Percentiles rank a stretch among this genome's conserved stretches.
These are phyloP conservation scores for Noccaea caerulescens DNA, from an alignment of 345 rosid species.

Conservation along the genomic window DNA sequence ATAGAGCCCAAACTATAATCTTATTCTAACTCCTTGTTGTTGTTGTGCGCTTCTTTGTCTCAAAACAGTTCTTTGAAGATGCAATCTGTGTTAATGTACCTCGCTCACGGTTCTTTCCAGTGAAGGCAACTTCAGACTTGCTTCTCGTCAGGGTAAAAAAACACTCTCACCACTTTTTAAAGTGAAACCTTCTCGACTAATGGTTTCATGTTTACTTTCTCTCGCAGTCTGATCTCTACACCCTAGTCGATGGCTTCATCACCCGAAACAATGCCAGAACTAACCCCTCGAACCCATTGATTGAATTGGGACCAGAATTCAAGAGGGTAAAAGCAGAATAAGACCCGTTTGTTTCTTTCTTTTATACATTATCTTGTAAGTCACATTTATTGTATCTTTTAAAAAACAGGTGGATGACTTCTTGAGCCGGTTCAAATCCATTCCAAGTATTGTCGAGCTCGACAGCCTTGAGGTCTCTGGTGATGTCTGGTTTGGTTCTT, in stretches of 20 bases:
- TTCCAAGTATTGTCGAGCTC: slow-evolving; percentile 90
- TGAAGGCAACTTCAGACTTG: slow-evolving; percentile 93
- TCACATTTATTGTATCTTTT: not conserved
- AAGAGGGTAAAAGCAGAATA: slow-evolving; percentile 62
- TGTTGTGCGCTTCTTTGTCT: slow-evolving; percentile 4
- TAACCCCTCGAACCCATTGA: slow-evolving; percentile 78
- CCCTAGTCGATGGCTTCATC: slow-evolving; percentile 72
- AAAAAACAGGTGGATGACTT: slow-evolving; percentile 69
- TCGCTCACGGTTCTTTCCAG: slow-evolving; percentile 87
- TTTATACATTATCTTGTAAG: not conserved
- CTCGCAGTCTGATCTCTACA: slow-evolving; percentile 87
- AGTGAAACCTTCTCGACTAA: slow-evolving; percentile 7
- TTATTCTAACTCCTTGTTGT: slow-evolving; percentile 10
- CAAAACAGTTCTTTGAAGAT: slow-evolving; percentile 70
- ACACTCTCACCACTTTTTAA: slow-evolving; percentile 10
- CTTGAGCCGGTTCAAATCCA: slow-evolving; percentile 88
- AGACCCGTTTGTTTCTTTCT: slow-evolving; percentile 1
- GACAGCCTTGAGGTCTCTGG: slow-evolving; percentile 91
- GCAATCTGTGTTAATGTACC: slow-evolving; percentile 92
- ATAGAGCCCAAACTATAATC: too few relatives aligned
- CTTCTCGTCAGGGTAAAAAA: slow-evolving; percentile 81
- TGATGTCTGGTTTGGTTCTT: slow-evolving; percentile 86
- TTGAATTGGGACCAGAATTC: slow-evolving; percentile 93
- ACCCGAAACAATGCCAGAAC: slow-evolving; percentile 69
- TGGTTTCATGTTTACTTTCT: not conserved